phyloP scores from a whole-genome alignment of 129 eudicot species.

The Heracleum sosnowskyi region DNA sequence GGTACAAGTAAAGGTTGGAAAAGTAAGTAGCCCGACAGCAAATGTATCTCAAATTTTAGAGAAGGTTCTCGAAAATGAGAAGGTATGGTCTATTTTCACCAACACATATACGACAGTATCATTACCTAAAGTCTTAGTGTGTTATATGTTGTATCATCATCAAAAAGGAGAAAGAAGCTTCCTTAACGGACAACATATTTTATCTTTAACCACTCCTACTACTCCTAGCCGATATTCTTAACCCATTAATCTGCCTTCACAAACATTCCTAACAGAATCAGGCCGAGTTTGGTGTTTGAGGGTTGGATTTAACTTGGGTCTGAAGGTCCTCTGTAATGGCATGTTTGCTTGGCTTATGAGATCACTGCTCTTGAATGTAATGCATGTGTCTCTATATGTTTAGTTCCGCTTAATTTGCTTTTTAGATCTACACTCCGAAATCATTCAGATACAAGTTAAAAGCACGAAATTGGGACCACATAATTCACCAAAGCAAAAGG shows the following conservation, averaged over 20 bases:
- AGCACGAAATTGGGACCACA: not conserved
- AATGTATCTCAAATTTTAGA: slow-evolving; percentile 68
- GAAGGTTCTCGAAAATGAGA: slow-evolving; percentile 72
- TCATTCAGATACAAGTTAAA: not conserved
- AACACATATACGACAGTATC: not conserved
- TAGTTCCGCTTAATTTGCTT: not conserved
- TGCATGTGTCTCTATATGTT: not conserved
- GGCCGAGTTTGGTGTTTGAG: not conserved
- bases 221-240: not conserved
- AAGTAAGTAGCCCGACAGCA: slow-evolving; percentile 82
- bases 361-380: not conserved
- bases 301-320: not conserved
- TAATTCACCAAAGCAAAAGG: not conserved
- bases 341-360: not conserved
- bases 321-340: not conserved
- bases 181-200: not conserved
- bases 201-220: not conserved
- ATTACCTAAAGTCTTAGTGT: not conserved
- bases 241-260: not conserved
- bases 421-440: not conserved
- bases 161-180: not conserved
- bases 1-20: slow-evolving; percentile 78
- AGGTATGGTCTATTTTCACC: slow-evolving; percentile 33
- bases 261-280: not conserved
- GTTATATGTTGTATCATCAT: not conserved